These are phyloP conservation scores for Cercospora zeae-maydis DNA, from an alignment of 2,329 filamentous ascomycete species.

Conservation along the genomic window DNA sequence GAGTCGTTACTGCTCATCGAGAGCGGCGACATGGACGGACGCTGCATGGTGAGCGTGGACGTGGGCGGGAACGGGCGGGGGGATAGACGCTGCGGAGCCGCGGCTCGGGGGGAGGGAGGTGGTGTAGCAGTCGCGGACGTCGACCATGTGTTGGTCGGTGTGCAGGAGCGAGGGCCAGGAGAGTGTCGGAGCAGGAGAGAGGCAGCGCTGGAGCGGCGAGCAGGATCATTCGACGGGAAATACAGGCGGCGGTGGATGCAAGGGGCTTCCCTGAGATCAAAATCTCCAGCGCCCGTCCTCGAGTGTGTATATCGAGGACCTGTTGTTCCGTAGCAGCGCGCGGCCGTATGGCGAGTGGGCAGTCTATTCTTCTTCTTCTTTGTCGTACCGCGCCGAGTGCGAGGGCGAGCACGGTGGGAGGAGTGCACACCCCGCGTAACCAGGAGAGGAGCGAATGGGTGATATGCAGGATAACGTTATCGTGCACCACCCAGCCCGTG, in stretches of 20 bases:
- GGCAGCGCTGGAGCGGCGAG: not conserved
- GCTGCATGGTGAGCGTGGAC: conserved; percentile 2
- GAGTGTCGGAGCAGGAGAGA: not conserved
- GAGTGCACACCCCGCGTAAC: not conserved
- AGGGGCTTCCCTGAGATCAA: conserved; percentile 6
- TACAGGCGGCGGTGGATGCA: conserved; percentile 15
- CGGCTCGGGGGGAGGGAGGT: conserved; percentile 4
- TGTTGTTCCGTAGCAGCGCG: not conserved
- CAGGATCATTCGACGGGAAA: conserved; percentile 20
- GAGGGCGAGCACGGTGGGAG: not conserved
- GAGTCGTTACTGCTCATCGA: conserved; percentile 78
- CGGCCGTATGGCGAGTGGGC: not conserved
- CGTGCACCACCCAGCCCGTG: not conserved
- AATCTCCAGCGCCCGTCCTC: not conserved
- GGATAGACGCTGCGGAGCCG: not conserved
- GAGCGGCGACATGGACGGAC: conserved; percentile 62
- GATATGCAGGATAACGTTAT: not conserved
- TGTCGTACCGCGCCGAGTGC: not conserved
- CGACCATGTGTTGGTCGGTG: conserved; percentile 4
- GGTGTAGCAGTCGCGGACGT: not conserved
- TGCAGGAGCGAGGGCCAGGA: not conserved
- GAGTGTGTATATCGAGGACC: not conserved
- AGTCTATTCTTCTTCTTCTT: not conserved
- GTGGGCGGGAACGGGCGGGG: not conserved
- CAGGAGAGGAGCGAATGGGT: not conserved